These are phyloP conservation scores for Periconia digitata DNA, from an alignment of 2,329 filamentous ascomycete genomes.

Conservation along the genomic window DNA sequence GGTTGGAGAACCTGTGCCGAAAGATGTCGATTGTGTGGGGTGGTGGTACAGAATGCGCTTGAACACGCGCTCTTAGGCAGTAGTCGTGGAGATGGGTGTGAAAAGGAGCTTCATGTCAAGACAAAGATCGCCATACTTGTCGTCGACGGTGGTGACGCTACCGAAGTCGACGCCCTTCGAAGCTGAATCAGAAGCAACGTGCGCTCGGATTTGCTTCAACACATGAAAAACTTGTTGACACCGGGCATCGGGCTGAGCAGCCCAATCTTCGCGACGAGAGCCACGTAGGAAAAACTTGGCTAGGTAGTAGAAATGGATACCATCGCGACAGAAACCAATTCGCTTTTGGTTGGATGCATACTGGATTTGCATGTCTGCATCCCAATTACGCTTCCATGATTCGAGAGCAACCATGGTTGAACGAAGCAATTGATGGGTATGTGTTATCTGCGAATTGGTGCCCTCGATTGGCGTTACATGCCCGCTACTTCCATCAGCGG, in stretches of 20 bases:
- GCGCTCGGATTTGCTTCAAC: constrained; percentile 61
- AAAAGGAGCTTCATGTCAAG: constrained; percentile 74
- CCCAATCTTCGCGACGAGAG: constrained; percentile 56
- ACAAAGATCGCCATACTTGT: constrained; percentile 67
- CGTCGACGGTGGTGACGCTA: constrained; percentile 68
- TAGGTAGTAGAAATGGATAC: constrained; percentile 73
- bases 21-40: too few relatives aligned
- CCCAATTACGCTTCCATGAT: constrained; percentile 74
- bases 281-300: constrained; percentile 67
- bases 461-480: constrained; percentile 49
- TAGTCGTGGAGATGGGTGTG: constrained; percentile 53
- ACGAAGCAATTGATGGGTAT: constrained; percentile 51
- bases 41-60: too few relatives aligned
- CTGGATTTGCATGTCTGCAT: constrained; percentile 67
- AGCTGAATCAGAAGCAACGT: constrained; percentile 65
- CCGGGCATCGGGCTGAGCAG: constrained; percentile 59
- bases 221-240: constrained; percentile 63
- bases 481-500: constrained; percentile 44
- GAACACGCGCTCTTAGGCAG: not conserved
- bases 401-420: constrained; percentile 59
- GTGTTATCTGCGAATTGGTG: constrained; percentile 49
- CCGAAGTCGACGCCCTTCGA: constrained; percentile 68
- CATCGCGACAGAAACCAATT: constrained; percentile 71
- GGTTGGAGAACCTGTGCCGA: too few relatives aligned
- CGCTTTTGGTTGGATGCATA: constrained; percentile 65